Evolutionary conservation across 139 green algal species (phyloP), one percentile per base, ranked within the genome.

Genomic region (Micromonas commoda): DNA sequence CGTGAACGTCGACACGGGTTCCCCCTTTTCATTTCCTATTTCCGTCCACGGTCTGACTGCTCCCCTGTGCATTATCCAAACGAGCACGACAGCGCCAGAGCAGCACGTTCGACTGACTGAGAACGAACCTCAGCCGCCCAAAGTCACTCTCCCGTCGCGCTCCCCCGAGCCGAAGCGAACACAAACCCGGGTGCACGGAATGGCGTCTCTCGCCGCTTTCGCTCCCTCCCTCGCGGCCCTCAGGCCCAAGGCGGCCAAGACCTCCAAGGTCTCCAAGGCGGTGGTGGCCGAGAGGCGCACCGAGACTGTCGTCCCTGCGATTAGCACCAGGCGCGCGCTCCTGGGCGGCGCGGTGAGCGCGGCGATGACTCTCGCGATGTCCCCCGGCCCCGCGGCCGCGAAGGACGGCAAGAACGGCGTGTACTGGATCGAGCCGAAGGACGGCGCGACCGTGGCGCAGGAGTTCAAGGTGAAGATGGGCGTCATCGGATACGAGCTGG

Each of bases 381-480:
- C 64, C 26, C 4, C n/a, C 29, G 64, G 3, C n/a, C 26, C 64
- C 3, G 64, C 64, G n/a, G 33, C 33, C 28, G 64, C 64, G 13
- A 71, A 71, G 64, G 64, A 71, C 33, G 64, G 64, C n/a, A 75
- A 75, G 37, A 75, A 75, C 37, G 68, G 68, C 19, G 68, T 75
- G 35, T 75, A 75, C 38, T 75, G 35, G 37, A 63, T 75, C 2
- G 16, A 28, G 23, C 68, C 68, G 21, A 70, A 70, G 57, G 34
- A 78, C 33, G 33, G 33, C 32, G 72, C 53, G 31, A 69, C 51
- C 19, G 72, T 78, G 16, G 20, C n/a, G 19, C 21, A 4, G 26
- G 5, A 51, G 34, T 78, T 78, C 33, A 26, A 21, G 20, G 72
- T 45, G 33, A 78, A 78, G 53, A 57, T 78, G 23, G 72, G 72